A percentile compares a stretch with the other conserved stretches of the same genome.
These are phyloP conservation scores for Ophiosphaerella korrae DNA, from an alignment of 2,329 filamentous ascomycete genomes.

Conservation along the genomic window DNA sequence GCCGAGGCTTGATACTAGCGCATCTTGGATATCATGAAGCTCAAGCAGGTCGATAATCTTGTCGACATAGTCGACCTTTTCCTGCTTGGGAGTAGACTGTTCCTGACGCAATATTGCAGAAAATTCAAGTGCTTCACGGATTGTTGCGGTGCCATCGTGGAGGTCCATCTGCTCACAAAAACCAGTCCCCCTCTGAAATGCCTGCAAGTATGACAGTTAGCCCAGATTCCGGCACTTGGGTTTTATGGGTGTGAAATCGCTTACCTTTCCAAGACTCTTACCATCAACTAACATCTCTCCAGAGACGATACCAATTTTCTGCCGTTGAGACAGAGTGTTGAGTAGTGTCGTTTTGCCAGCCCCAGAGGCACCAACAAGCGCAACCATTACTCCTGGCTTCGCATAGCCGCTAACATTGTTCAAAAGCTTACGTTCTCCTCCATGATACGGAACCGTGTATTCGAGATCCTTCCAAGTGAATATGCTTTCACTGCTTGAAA, in stretches of 20 bases:
- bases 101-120: conserved; percentile 69
- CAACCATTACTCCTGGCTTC: conserved; percentile 79
- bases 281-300: conserved; percentile 77
- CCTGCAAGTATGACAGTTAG: conserved; percentile 38
- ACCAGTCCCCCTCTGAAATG: conserved; percentile 70
- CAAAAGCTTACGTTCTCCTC: conserved; percentile 66
- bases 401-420: conserved; percentile 77
- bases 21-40: conserved; percentile 69
- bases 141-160: conserved; percentile 69
- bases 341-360: conserved; percentile 85
- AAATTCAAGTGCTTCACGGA: conserved; percentile 72
- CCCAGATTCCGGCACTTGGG: background rate
- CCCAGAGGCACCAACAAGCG: conserved; percentile 79
- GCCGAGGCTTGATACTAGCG: conserved; percentile 66
- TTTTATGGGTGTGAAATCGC: background rate
- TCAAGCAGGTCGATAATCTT: conserved; percentile 70
- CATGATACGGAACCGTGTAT: conserved; percentile 73
- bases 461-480: conserved; percentile 52
- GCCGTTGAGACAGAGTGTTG: conserved; percentile 76
- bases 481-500: conserved; percentile 45
- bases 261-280: conserved; percentile 56
- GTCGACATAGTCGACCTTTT: conserved; percentile 71
- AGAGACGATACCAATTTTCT: conserved; percentile 66
- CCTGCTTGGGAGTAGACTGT: conserved; percentile 56
- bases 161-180: conserved; percentile 76